A percentile compares a stretch with the other conserved stretches of the same genome.
Conservation (phyloP, 2,329 filamentous ascomycete genomes). For the Colletotrichum somersetense region DNA sequence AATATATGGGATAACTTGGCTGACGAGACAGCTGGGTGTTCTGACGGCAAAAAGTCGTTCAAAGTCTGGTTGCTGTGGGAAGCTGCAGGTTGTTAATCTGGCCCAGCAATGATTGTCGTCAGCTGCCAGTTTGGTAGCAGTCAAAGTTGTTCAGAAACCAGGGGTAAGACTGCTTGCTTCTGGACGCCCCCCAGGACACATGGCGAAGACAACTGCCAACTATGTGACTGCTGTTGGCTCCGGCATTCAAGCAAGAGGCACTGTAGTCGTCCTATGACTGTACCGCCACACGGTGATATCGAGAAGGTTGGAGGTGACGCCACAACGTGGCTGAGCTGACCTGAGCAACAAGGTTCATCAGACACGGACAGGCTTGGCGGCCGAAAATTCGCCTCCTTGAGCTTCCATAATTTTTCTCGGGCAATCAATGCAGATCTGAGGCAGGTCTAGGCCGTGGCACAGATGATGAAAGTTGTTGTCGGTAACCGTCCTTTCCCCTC, state of each 20-base stretch:
- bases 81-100: background rate
- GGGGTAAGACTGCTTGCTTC: background rate
- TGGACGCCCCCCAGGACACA: background rate
- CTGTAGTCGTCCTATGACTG: background rate
- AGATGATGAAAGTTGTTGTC: constrained; percentile 15
- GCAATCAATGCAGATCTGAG: constrained; percentile 12
- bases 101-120: background rate
- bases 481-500: too few relatives aligned
- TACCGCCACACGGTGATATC: background rate
- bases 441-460: constrained; percentile 18
- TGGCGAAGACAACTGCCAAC: background rate
- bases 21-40: too few relatives aligned
- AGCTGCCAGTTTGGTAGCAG: background rate
- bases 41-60: background rate
- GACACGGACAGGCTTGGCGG: background rate
- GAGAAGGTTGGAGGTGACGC: background rate
- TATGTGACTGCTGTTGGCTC: background rate
- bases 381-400: constrained; percentile 8
- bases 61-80: background rate
- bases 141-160: background rate
- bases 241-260: background rate
- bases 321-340: background rate
- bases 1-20: too few relatives aligned
- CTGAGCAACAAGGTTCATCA: background rate
- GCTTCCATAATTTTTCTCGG: background rate